Evolutionary conservation across 495 filamentous ascomycete genomes (phyloP).

Genomic region (Penicillium longicatenatum): DNA sequence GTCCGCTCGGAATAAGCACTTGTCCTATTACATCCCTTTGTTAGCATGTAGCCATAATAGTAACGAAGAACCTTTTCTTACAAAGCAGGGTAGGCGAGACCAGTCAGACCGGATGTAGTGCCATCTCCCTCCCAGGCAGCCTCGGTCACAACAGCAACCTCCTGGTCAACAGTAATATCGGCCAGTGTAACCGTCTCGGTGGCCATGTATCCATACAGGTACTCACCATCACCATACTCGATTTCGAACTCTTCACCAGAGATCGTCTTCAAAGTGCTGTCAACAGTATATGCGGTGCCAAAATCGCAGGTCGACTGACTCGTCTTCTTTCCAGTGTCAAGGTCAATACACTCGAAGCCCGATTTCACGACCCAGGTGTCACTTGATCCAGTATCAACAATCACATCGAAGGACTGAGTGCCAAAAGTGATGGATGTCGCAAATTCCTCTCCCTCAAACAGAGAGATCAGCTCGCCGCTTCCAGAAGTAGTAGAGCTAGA

Average conservation of each 20-base stretch:
- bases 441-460: slow-evolving; percentile 10
- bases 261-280: slow-evolving; percentile 39
- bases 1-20: neutral
- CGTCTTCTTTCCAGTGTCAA: slow-evolving; percentile 21
- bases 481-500: neutral
- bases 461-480: neutral
- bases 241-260: slow-evolving; percentile 56
- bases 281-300: slow-evolving; percentile 43
- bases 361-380: slow-evolving; percentile 60
- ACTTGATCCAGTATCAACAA: slow-evolving; percentile 60
- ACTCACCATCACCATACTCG: slow-evolving; percentile 56
- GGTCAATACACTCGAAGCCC: slow-evolving; percentile 49
- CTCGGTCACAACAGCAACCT: slow-evolving; percentile 50
- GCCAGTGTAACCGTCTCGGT: slow-evolving; percentile 54
- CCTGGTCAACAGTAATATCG: slow-evolving; percentile 54
- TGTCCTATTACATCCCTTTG: neutral
- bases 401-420: slow-evolving; percentile 40
- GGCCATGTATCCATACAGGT: slow-evolving; percentile 55
- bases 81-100: slow-evolving; percentile 57
- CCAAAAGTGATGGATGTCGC: slow-evolving; percentile 14
- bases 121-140: slow-evolving; percentile 51
- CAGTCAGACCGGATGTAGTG: slow-evolving; percentile 50
- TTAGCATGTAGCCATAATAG: neutral
- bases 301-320: slow-evolving; percentile 49
- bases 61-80: slow-evolving; percentile 2